Conservation (phyloP, 192 early-diverging fungal genomes). For the Backusella liffmaniae region DNA sequence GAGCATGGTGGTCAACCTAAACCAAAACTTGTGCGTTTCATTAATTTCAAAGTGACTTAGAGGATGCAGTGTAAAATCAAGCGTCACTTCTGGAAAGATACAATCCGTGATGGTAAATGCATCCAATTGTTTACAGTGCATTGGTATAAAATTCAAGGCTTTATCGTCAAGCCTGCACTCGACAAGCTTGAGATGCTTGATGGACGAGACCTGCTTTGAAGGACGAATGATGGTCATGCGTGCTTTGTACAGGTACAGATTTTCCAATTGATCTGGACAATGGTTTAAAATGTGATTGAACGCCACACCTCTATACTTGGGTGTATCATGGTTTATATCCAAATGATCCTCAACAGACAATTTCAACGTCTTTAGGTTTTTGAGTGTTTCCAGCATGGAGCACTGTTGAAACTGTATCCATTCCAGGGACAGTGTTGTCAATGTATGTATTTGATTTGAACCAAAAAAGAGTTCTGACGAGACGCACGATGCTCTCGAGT, state of each 20-base stretch:
- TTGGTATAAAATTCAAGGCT: not conserved
- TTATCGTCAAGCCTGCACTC: not conserved
- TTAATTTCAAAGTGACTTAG: not conserved
- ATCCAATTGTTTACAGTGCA: not conserved
- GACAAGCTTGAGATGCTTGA: not conserved
- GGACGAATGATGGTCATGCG: not conserved
- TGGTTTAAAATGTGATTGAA: not conserved
- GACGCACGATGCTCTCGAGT: not conserved
- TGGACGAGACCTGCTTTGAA: not conserved
- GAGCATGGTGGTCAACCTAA: not conserved
- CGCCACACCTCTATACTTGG: not conserved
- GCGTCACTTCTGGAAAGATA: not conserved
- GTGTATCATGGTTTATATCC: not conserved
- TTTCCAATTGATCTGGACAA: not conserved
- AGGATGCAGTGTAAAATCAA: not conserved
- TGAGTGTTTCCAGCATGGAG: not conserved
- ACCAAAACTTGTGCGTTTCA: not conserved
- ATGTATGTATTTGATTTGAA: not conserved
- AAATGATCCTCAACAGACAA: not conserved
- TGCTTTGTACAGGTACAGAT: not conserved
- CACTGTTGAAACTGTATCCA: not conserved
- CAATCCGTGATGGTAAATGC: not conserved
- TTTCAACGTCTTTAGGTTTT: not conserved
- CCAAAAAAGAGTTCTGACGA: not conserved
- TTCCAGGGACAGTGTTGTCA: not conserved